Evolutionary conservation across 23 red algal genomes (phyloP), one percentile per base, ranked within the genome.

Genomic region (Cyanidium caldarium): DNA sequence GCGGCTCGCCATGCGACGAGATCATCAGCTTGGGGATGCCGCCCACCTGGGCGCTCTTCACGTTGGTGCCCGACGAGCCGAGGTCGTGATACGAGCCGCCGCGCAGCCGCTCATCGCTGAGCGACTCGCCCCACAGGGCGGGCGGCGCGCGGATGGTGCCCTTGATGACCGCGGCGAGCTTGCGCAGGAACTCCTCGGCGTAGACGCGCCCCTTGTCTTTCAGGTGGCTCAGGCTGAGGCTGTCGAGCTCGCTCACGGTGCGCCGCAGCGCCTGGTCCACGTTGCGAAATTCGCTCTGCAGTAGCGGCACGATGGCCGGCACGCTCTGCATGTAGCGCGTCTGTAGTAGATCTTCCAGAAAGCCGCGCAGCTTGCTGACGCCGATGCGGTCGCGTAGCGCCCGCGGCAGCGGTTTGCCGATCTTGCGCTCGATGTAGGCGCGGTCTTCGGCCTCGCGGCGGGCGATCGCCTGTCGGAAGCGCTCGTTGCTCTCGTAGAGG

Each of bases 171-270:
- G 51, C 10, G 5, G 51, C 51, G 13, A 61, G 23, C 10, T 28
- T 16, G 23, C 51, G 51, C n/a, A 61, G 51, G 31, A 61, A 61
- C 10, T 61, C 51, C 31, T 61, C 51, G 7, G 51, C 51, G 23
- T 61, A 61, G 51, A 61, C 51, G 51, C 51, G 51, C 51, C 51
- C 51, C 23, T 61, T 61, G 7, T 61, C 51, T 61, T 61, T 61
- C 21, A 61, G 51, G 23, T 28, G 51, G 3, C 31, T 28, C 7
- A 61, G 51, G 21, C 51, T 61, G n/a, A 61, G 19, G 10, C n/a
- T 28, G 7, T 61, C 51, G 51, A 61, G 51, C 51, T 61, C 51
- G 7, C 31, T 28, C 10, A 61, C 10, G n/a, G 51, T 61, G 13
- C 51, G 10, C 51, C 51, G 51, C 7, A 61, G 51, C 13, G 51